Conservation (phyloP, 495 filamentous ascomycete genomes). For the Talaromyces borbonicus region DNA sequence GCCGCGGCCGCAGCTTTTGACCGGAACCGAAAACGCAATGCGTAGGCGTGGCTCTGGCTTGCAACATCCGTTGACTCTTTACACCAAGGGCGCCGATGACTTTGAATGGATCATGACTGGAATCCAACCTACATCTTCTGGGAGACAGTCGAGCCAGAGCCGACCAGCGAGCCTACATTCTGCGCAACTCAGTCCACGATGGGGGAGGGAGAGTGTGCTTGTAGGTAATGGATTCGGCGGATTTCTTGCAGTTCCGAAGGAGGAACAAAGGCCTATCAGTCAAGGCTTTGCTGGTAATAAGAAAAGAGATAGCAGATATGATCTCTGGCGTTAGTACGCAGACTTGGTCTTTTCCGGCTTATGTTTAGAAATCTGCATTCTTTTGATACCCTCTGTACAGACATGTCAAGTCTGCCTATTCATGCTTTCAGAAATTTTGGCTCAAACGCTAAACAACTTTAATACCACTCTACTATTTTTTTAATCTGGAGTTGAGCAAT, state of each 20-base stretch:
- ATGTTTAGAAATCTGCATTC: neutral
- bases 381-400: neutral
- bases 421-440: too few species aligned
- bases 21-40: constrained; percentile 21
- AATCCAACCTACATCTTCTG: constrained; percentile 35
- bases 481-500: too few species aligned
- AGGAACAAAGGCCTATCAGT: constrained; percentile 33
- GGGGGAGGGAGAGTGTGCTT: constrained; percentile 53
- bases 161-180: constrained; percentile 47
- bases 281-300: constrained; percentile 19
- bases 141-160: constrained; percentile 28
- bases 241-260: constrained; percentile 67
- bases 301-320: constrained; percentile 27
- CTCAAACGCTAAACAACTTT: too few species aligned
- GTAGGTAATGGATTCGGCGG: constrained; percentile 72
- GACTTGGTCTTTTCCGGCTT: neutral
- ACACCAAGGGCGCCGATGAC: constrained; percentile 77
- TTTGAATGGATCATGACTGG: constrained; percentile 75
- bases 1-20: constrained; percentile 33
- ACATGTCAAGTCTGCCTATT: too few species aligned
- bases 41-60: constrained; percentile 35
- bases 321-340: constrained; percentile 35
- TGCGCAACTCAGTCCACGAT: constrained; percentile 43
- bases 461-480: too few species aligned
- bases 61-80: constrained; percentile 62